Evolutionary conservation across 164 flowering plant genomes (phyloP).

Genomic region (Buxus sempervirens): DNA sequence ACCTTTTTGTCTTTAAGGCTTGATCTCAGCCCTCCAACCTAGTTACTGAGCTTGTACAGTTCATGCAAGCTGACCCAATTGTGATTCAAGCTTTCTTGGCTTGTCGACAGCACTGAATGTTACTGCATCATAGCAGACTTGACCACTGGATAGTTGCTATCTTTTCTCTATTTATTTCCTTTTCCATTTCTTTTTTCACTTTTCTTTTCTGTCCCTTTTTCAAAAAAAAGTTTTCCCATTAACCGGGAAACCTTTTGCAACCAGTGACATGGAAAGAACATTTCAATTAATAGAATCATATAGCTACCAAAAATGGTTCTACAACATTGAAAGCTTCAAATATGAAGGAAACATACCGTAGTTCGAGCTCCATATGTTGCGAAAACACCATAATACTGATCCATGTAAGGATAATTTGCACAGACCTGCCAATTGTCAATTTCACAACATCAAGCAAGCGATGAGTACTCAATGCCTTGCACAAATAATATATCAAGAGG

Average conservation of each 20-base stretch:
- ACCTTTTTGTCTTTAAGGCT: no score
- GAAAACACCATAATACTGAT: slow-evolving; percentile 54
- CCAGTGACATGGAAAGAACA: neutral
- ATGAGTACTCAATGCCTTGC: slow-evolving; percentile 3
- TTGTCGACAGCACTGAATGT: no score
- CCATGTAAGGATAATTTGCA: slow-evolving; percentile 51
- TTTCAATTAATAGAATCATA: neutral
- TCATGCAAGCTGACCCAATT: no score
- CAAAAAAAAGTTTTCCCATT: neutral
- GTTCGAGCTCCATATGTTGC: slow-evolving; percentile 60
- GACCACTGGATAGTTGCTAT: neutral
- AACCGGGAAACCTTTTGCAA: neutral
- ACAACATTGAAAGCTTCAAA: neutral
- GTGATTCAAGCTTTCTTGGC: no score
- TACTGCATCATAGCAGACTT: no score
- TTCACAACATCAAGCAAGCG: slow-evolving; percentile 2
- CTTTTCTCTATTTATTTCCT: neutral
- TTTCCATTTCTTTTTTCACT: neutral
- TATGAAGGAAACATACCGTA: slow-evolving; percentile 33
- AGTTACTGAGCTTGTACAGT: no score
- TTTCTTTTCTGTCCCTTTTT: neutral
- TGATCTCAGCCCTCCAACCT: no score
- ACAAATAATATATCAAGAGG: neutral
- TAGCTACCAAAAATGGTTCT: neutral
- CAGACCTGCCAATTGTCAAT: slow-evolving; percentile 33